Evolutionary conservation across 352 stramenopile genomes (phyloP), one percentile per base, ranked within the genome.

Genomic region (Globisporangium nagaii): DNA sequence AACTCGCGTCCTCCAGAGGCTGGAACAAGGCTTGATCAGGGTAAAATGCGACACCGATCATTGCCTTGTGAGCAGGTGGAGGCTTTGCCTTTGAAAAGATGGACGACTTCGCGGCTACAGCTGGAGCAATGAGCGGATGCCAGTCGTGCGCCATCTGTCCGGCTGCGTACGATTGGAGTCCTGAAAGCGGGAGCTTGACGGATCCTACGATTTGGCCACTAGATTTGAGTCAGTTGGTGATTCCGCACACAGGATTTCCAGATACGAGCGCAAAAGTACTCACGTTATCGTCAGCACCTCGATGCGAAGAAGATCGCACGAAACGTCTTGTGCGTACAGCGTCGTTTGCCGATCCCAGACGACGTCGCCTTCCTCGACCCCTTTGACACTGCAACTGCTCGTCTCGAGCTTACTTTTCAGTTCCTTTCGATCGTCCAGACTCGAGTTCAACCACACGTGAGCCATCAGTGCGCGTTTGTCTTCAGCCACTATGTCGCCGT

Each of bases 391-490:
- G 42, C 42, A 46, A 25, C n/a, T 50, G 5, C 15, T 40, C 5
- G 12, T 41, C 7, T 54, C 43, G 12, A 24, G 27, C 22, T 62
- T 68, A 19, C 70, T 75, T 22, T 65, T 71, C 17, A 75, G 5
- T 27, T 73, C 63, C 22, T 53, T 58, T 13, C 60, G 63, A 11
- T 75, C 58, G 22, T 81, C 63, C 0, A 77, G 19, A 11, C 37
- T 49, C 20, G 65, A 77, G 25, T 25, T 62, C 15, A 84, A n/a
- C 68, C 73, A 84, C 4, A 84, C 9, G 52, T 81, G 58, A 10
- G 66, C 69, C 3, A 47, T 40, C 22, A 73, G 27, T 0, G 48
- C 48, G 27, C 62, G 52, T 4, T 15, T 15, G 12, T 67, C 52
- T n/a, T 27, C 20, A 40, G 42, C 24, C 20, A 44, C 13, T 17